phyloP scores from a whole-genome alignment of 805 yeast species.

The Ogataea allantospora region DNA sequence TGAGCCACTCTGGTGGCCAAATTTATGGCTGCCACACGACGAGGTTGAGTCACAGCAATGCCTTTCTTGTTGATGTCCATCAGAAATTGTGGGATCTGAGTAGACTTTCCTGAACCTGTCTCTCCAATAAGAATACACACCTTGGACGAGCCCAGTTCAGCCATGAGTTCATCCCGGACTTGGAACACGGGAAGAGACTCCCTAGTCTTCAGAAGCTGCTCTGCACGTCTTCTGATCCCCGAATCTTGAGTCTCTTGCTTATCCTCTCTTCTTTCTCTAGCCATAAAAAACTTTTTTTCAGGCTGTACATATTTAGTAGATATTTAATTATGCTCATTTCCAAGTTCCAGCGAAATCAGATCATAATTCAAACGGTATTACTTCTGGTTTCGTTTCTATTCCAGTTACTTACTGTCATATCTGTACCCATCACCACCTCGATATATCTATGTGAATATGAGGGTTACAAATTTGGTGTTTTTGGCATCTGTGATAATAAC shows the following conservation, averaged over 20 bases:
- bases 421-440: constrained; percentile 55
- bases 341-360: constrained; percentile 21
- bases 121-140: constrained; percentile 90
- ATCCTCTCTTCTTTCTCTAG: background rate
- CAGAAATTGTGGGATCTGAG: constrained; percentile 93
- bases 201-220: constrained; percentile 49
- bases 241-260: background rate
- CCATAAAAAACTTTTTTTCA: constrained; percentile 25
- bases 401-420: constrained; percentile 56
- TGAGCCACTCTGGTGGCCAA: constrained; percentile 90
- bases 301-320: constrained; percentile 9
- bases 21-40: constrained; percentile 96
- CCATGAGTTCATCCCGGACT: constrained; percentile 61
- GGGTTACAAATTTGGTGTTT: constrained; percentile 61
- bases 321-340: constrained; percentile 4
- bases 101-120: constrained; percentile 92
- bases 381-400: constrained; percentile 52
- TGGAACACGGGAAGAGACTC: constrained; percentile 71
- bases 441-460: constrained; percentile 50
- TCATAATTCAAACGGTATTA: constrained; percentile 24
- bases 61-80: constrained; percentile 50
- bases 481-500: constrained; percentile 55
- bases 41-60: constrained; percentile 94
- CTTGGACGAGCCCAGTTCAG: constrained; percentile 51
- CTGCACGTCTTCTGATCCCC: constrained; percentile 36